Conservation (phyloP, 257 asterid species). For the Penstemon barbatus region DNA sequence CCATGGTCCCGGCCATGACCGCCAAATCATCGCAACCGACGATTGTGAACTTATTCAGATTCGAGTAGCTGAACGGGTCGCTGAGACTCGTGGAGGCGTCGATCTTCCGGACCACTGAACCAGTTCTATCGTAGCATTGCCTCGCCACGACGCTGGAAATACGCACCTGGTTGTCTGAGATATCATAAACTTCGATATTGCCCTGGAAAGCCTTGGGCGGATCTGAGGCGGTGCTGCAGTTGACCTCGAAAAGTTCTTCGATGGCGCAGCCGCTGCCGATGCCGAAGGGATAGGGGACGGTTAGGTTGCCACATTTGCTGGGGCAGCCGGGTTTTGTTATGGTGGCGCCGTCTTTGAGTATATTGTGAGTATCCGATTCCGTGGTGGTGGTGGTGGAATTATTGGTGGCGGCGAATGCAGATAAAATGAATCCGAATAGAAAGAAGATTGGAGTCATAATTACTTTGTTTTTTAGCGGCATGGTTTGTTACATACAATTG, state of each 20-base stretch:
- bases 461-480: no score
- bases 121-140: constrained; percentile 46
- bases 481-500: no score
- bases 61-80: constrained; percentile 50
- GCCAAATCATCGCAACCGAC: constrained; percentile 78
- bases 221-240: constrained; percentile 47
- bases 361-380: constrained; percentile 30
- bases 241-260: constrained; percentile 28
- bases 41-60: constrained; percentile 51
- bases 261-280: constrained; percentile 48
- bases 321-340: constrained; percentile 47
- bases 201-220: constrained; percentile 48
- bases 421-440: not conserved
- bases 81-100: constrained; percentile 35
- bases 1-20: constrained; percentile 30
- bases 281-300: constrained; percentile 66
- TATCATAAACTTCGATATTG: constrained; percentile 34
- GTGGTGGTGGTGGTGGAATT: constrained; percentile 27
- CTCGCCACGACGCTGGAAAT: constrained; percentile 44
- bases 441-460: not conserved
- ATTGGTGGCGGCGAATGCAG: constrained; percentile 27
- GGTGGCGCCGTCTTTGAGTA: constrained; percentile 23
- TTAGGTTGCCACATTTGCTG: constrained; percentile 52
- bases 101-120: constrained; percentile 12
- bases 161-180: constrained; percentile 57